phyloP scores from a whole-genome alignment of 805 yeast genomes.

The Geotrichum ghanense region DNA sequence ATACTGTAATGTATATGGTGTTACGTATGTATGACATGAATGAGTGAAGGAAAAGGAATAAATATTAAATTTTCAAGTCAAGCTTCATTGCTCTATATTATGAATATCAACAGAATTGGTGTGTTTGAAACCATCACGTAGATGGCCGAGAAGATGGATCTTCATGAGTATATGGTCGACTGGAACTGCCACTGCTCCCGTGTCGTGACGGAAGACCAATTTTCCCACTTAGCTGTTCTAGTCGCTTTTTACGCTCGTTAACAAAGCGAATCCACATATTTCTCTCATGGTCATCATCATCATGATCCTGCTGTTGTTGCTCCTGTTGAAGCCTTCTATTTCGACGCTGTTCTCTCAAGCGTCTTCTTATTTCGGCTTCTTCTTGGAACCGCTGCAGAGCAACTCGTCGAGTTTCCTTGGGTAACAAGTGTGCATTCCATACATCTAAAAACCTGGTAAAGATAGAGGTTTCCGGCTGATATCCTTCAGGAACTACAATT shows the following conservation, averaged over 20 bases:
- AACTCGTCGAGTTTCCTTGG: constrained; percentile 18
- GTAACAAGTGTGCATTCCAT: constrained; percentile 23
- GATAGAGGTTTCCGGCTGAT: constrained; percentile 13
- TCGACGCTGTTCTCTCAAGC: constrained; percentile 7
- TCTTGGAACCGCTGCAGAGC: constrained; percentile 19
- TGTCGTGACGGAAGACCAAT: too few relatives aligned
- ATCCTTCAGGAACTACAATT: constrained; percentile 9
- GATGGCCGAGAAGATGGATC: too few relatives aligned
- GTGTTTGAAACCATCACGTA: neutral
- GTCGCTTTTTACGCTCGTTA: constrained; percentile 7
- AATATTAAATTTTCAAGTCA: neutral
- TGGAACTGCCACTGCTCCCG: neutral
- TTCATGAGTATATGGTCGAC: too few relatives aligned
- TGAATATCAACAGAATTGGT: neutral
- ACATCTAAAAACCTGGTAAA: constrained; percentile 21
- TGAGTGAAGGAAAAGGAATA: too few relatives aligned
- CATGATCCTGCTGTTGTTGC: constrained; percentile 3
- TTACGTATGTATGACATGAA: too few relatives aligned
- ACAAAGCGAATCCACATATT: constrained; percentile 16
- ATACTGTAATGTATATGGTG: too few relatives aligned
- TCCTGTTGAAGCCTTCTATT: neutral
- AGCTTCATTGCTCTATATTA: neutral
- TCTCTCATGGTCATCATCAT: constrained; percentile 11
- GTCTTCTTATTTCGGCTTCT: constrained; percentile 18
- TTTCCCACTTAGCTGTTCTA: neutral